Conservation (phyloP, 345 rosid species). For the Lepidium africanum region DNA sequence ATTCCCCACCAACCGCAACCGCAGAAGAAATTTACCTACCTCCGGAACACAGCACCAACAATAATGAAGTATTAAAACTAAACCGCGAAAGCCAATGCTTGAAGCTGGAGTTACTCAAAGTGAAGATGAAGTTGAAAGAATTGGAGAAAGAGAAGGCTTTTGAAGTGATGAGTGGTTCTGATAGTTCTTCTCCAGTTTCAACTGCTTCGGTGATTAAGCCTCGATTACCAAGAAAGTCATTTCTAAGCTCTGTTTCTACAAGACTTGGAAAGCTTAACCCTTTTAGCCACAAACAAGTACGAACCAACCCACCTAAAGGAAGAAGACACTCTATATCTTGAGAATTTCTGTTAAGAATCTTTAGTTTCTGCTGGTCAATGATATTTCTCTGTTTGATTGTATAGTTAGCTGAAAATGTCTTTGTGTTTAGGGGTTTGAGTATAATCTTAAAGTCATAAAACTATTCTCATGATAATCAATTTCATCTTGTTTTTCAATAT, state of each 20-base stretch:
- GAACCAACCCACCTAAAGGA: conserved; percentile 44
- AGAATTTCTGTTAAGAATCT: no score
- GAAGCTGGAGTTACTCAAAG: conserved; percentile 61
- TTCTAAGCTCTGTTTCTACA: conserved; percentile 53
- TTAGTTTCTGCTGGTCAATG: background rate
- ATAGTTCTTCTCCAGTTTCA: conserved; percentile 6
- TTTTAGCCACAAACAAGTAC: conserved; percentile 45
- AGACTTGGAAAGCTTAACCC: conserved; percentile 69
- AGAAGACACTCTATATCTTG: conserved; percentile 78
- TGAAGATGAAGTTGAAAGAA: conserved; percentile 74
- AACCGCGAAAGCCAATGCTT: conserved; percentile 65
- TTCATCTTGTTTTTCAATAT: background rate
- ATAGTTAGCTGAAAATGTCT: background rate
- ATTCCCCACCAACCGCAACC: conserved; percentile 5
- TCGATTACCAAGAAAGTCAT: conserved; percentile 61
- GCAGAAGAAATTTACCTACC: conserved; percentile 16
- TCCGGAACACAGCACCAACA: conserved; percentile 5
- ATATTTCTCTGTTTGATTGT: background rate
- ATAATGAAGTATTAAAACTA: conserved; percentile 46
- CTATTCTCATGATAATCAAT: background rate
- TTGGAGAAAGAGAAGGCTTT: conserved; percentile 28
- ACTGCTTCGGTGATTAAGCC: conserved; percentile 50
- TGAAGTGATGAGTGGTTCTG: conserved; percentile 10
- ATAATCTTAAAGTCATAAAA: background rate
- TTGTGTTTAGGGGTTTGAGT: background rate